A percentile compares a stretch with the other conserved stretches of the same genome.
phyloP scores from a whole-genome alignment of 257 asterid genomes.

The Fraxinus pennsylvanica region DNA sequence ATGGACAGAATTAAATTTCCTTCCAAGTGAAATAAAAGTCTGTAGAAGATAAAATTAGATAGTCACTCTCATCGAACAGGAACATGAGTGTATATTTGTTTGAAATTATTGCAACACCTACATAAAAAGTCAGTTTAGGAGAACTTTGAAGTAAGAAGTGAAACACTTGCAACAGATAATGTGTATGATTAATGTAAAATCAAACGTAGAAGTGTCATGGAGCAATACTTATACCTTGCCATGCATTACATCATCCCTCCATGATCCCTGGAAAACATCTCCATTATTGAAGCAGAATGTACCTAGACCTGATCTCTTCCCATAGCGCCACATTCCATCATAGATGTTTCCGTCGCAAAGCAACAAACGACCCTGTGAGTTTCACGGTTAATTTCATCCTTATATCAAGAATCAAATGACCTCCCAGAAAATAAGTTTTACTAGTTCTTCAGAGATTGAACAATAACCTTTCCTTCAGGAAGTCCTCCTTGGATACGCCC shows the following conservation, averaged over 20 bases:
- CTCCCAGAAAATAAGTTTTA: conserved; percentile 20
- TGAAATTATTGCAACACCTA: conserved; percentile 9
- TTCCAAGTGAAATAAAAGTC: not conserved
- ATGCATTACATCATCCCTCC: conserved; percentile 99
- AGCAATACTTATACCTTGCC: conserved; percentile 69
- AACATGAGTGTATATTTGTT: not conserved
- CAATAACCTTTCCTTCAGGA: conserved; percentile 95
- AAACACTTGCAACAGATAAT: not conserved
- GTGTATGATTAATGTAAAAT: conserved; percentile 3
- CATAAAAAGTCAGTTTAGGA: conserved; percentile 5
- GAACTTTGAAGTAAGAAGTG: not conserved
- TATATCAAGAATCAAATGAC: conserved; percentile 4
- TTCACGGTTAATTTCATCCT: conserved; percentile 13
- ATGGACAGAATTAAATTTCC: conserved; percentile 5
- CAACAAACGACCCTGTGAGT: conserved; percentile 75
- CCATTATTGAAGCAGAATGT: conserved; percentile 85
- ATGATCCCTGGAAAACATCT: conserved; percentile 88
- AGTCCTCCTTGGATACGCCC: conserved; percentile 96
- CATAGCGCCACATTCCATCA: conserved; percentile 96
- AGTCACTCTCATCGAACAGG: not conserved
- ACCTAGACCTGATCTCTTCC: conserved; percentile 89
- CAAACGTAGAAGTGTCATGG: conserved; percentile 1
- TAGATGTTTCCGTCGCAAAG: conserved; percentile 85
- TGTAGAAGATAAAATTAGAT: conserved; percentile 14
- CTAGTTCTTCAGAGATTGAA: conserved; percentile 24